phyloP scores from a whole-genome alignment of 371 early-diverging fungal genomes.

The Apophysomyces ossiformis region DNA sequence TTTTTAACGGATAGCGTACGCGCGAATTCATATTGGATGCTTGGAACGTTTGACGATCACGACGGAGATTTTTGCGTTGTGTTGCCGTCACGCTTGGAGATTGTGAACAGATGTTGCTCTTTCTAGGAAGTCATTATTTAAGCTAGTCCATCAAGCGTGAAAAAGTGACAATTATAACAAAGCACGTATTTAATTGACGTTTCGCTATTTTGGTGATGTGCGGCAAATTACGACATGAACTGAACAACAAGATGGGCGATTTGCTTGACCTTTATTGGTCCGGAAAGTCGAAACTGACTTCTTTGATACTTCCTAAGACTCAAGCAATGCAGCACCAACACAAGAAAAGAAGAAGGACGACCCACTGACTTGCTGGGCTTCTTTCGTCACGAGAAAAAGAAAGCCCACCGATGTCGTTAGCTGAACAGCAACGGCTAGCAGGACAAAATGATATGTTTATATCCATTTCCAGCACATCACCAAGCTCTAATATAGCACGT shows the following conservation, averaged over 20 bases:
- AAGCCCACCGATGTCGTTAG: conserved; percentile 25
- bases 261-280: conserved; percentile 47
- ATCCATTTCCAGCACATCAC: background rate
- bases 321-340: conserved; percentile 10
- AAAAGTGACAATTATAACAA: no score
- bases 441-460: conserved; percentile 4
- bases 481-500: background rate
- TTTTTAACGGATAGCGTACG: no score
- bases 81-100: no score
- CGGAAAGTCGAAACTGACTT: conserved; percentile 11
- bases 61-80: no score
- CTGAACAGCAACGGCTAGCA: conserved; percentile 27
- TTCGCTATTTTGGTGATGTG: no score
- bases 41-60: no score
- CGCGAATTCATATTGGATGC: no score
- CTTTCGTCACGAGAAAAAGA: conserved; percentile 10
- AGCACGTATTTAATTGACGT: no score
- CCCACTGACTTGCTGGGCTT: conserved; percentile 38
- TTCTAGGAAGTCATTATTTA: no score
- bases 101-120: no score
- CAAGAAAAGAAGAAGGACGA: conserved; percentile 32
- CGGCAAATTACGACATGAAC: no score
- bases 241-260: conserved; percentile 37
- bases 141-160: no score
- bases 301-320: conserved; percentile 12